Evolutionary conservation across 2,329 filamentous ascomycete genomes (phyloP).

Genomic region (Fusarium nematophilum): DNA sequence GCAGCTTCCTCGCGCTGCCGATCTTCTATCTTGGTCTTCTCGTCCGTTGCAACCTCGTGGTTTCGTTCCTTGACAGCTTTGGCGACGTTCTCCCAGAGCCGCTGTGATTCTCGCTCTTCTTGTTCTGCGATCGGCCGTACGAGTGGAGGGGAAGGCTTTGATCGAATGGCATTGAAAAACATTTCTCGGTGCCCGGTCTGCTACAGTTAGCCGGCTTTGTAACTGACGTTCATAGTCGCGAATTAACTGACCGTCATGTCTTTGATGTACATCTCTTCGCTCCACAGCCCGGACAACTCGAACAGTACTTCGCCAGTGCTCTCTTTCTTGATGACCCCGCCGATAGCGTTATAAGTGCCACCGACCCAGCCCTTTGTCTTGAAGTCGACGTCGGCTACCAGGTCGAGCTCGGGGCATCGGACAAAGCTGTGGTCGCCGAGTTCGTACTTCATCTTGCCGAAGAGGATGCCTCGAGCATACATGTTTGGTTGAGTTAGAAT

Average conservation of each 20-base stretch:
- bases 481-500: constrained; percentile 98
- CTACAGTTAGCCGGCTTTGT: constrained; percentile 1
- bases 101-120: constrained; percentile 89
- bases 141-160: constrained; percentile 79
- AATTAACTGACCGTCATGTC: constrained; percentile 72
- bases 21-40: constrained; percentile 97
- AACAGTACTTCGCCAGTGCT: constrained; percentile 88
- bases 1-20: constrained; percentile 90
- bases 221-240: neutral
- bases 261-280: constrained; percentile 93
- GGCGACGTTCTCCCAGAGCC: constrained; percentile 84
- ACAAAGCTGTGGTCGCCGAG: constrained; percentile 96
- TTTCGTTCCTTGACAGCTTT: constrained; percentile 86
- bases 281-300: constrained; percentile 93
- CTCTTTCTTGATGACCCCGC: constrained; percentile 89
- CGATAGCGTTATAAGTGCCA: constrained; percentile 96
- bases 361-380: constrained; percentile 98
- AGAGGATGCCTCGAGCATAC: constrained; percentile 96
- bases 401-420: constrained; percentile 85
- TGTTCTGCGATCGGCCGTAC: constrained; percentile 87
- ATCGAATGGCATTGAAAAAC: constrained; percentile 86
- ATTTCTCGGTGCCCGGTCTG: constrained; percentile 90
- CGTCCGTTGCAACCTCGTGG: constrained; percentile 89
- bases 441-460: constrained; percentile 99
- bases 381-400: constrained; percentile 94